phyloP scores from a whole-genome alignment of 805 yeast species.

The Isabelozyma heimii region DNA sequence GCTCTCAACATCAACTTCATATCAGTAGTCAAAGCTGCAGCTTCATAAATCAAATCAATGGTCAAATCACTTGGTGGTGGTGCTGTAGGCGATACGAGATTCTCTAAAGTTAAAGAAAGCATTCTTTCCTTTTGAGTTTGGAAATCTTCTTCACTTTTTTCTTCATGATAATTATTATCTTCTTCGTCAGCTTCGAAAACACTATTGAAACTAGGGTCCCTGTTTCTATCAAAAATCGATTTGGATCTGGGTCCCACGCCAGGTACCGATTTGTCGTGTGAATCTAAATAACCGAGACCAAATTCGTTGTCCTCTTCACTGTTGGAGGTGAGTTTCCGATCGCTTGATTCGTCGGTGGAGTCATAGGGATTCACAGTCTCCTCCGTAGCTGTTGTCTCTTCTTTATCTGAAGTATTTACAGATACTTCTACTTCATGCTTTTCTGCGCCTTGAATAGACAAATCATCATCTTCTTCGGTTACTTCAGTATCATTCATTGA shows the following conservation, averaged over 20 bases:
- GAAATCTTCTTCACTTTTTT: constrained; percentile 13
- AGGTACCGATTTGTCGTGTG: constrained; percentile 12
- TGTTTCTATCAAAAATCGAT: constrained; percentile 35
- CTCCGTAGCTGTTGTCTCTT: neutral
- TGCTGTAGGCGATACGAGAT: constrained; percentile 52
- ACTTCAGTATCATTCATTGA: neutral
- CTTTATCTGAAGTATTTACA: neutral
- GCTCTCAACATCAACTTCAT: constrained; percentile 60
- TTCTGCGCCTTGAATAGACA: neutral
- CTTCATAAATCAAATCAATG: constrained; percentile 59
- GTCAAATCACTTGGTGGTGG: constrained; percentile 54
- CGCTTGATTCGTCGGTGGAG: constrained; percentile 24
- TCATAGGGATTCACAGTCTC: constrained; percentile 5
- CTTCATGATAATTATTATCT: constrained; percentile 15
- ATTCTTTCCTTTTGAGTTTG: constrained; percentile 9
- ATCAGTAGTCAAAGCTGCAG: constrained; percentile 61
- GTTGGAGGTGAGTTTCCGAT: constrained; percentile 16
- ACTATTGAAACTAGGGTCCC: constrained; percentile 1
- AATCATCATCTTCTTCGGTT: neutral
- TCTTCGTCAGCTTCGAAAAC: constrained; percentile 5
- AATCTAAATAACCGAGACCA: constrained; percentile 29
- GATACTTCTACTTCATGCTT: neutral
- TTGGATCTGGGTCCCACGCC: constrained; percentile 29
- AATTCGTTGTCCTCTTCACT: constrained; percentile 27
- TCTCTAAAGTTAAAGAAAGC: constrained; percentile 48